Evolutionary conservation across 1,284 basidiomycete genomes (phyloP).

Genomic region (Leccinum huronense): DNA sequence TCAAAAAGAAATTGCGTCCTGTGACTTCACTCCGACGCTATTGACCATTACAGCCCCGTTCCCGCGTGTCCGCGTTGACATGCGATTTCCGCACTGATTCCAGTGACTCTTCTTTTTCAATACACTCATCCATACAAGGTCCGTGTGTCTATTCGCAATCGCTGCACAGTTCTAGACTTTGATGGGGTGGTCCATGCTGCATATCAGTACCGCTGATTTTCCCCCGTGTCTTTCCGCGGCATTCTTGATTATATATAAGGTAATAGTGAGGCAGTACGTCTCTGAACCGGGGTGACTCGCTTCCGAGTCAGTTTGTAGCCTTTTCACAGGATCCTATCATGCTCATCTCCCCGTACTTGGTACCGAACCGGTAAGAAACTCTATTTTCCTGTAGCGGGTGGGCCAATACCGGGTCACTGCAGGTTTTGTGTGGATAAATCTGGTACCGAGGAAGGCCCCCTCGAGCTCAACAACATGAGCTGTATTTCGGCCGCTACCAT

Average conservation of each 20-base stretch:
- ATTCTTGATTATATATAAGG: constrained; percentile 11
- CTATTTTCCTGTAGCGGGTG: not conserved
- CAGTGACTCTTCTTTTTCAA: constrained; percentile 9
- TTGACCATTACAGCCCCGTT: constrained; percentile 25
- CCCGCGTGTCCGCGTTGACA: constrained; percentile 24
- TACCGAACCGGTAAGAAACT: not conserved
- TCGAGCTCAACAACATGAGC: not conserved
- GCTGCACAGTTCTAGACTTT: not conserved
- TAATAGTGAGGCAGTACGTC: constrained; percentile 21
- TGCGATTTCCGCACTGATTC: constrained; percentile 20
- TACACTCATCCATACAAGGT: not conserved
- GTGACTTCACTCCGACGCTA: constrained; percentile 16
- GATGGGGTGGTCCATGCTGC: constrained; percentile 2
- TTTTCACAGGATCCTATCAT: constrained; percentile 15
- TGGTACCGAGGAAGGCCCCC: not conserved
- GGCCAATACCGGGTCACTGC: too few species aligned
- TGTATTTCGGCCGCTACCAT: not conserved
- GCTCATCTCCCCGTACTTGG: not conserved
- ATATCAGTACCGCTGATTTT: constrained; percentile 11
- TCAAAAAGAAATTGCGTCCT: constrained; percentile 17
- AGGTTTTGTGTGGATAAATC: not conserved
- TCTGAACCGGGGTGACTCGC: constrained; percentile 15
- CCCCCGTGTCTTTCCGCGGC: constrained; percentile 8
- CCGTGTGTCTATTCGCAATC: constrained; percentile 2
- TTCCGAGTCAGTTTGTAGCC: constrained; percentile 14